Evolutionary conservation across 1,284 basidiomycete genomes (phyloP).

Genomic region (Trichosporon coremiiforme): DNA sequence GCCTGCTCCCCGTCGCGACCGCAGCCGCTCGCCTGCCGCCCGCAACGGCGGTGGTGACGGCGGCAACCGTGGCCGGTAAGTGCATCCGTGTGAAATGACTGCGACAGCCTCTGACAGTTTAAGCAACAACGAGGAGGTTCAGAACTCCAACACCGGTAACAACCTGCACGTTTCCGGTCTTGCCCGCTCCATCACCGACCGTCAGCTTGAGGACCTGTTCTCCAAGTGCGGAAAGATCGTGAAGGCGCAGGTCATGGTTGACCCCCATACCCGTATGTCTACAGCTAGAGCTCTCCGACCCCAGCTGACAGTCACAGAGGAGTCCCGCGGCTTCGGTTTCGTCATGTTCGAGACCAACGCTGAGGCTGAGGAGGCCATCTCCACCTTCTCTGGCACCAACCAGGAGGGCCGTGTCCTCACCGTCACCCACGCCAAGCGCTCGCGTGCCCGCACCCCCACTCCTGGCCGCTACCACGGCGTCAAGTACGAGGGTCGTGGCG

Average conservation of each 20-base stretch:
- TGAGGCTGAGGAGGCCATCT: conserved; percentile 87
- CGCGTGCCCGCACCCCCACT: conserved; percentile 90
- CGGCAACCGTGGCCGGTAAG: conserved; percentile 35
- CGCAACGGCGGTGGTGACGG: conserved; percentile 35
- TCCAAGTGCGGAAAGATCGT: conserved; percentile 81
- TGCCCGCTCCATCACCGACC: conserved; percentile 74
- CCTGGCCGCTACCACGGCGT: conserved; percentile 81
- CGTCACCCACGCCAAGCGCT: conserved; percentile 91
- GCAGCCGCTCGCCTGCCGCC: conserved; percentile 40
- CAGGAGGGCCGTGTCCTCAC: conserved; percentile 81
- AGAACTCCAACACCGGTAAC: conserved; percentile 79
- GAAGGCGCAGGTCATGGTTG: conserved; percentile 91
- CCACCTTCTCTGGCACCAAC: conserved; percentile 77
- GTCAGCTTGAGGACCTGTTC: conserved; percentile 84
- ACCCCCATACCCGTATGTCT: conserved; percentile 80
- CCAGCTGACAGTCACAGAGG: conserved; percentile 52
- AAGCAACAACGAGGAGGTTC: conserved; percentile 54
- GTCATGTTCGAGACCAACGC: conserved; percentile 88
- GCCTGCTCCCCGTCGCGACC: conserved; percentile 34
- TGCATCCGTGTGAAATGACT: not conserved
- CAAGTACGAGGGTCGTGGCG: conserved; percentile 60
- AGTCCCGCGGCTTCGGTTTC: conserved; percentile 96
- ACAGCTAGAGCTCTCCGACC: not conserved
- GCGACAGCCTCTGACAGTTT: not conserved
- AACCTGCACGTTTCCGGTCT: conserved; percentile 94